phyloP scores from a whole-genome alignment of 441 rosid species.

The Croton setiger region DNA sequence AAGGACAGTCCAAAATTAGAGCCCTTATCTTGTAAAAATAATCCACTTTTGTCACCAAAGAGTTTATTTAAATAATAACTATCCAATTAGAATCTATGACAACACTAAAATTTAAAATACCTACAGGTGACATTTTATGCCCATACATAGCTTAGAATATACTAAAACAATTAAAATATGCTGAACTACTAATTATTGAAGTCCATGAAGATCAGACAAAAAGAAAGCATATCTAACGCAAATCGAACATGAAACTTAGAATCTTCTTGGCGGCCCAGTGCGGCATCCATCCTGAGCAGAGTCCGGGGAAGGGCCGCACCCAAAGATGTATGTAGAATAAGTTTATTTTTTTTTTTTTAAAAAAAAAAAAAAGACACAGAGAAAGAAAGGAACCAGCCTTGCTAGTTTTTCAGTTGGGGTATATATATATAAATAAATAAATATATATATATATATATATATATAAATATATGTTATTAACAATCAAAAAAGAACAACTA shows the following conservation, averaged over 20 bases:
- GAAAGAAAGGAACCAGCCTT: not conserved
- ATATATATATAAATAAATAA: not conserved
- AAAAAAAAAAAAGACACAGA: not conserved
- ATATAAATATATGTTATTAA: no score
- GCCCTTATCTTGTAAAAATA: not conserved
- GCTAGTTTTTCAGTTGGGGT: not conserved
- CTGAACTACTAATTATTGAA: not conserved
- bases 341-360: no score
- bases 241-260: not conserved
- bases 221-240: not conserved
- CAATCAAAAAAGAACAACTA: no score
- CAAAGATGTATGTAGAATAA: no score
- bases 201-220: not conserved
- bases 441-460: not conserved
- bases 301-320: no score
- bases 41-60: not conserved
- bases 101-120: not conserved
- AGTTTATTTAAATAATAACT: slow-evolving; percentile 14
- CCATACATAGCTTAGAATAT: not conserved
- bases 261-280: no score
- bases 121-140: not conserved
- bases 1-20: slow-evolving; percentile 28
- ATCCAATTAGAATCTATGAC: not conserved
- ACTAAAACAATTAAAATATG: not conserved
- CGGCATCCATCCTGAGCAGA: no score